These are phyloP conservation scores for Purpureocillium lavendulum DNA, from an alignment of 2,329 filamentous ascomycete genomes.

Conservation along the genomic window DNA sequence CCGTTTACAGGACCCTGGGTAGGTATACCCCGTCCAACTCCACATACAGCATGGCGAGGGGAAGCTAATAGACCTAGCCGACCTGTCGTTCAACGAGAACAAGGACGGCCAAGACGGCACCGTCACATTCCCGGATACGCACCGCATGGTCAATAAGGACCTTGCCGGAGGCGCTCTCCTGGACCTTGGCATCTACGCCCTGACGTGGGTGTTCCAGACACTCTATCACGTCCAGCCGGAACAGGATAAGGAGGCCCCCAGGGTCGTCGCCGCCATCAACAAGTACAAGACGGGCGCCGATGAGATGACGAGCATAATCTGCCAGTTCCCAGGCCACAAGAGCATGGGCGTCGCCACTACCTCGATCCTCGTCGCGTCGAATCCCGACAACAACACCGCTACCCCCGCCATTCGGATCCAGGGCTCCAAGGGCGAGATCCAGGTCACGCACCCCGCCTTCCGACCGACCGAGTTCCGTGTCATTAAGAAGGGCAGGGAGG, in stretches of 20 bases:
- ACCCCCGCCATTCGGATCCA: constrained; percentile 70
- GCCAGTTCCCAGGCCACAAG: constrained; percentile 62
- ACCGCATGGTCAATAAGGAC: constrained; percentile 76
- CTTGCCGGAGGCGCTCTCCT: constrained; percentile 76
- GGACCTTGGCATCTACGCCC: constrained; percentile 79
- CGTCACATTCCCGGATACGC: constrained; percentile 47
- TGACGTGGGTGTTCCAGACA: constrained; percentile 88
- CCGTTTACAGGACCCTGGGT: constrained; percentile 52
- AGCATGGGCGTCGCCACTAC: constrained; percentile 68
- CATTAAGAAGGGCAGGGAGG: constrained; percentile 42
- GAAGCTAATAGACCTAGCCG: constrained; percentile 27
- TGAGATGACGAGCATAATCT: constrained; percentile 68
- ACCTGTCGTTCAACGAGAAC: constrained; percentile 53
- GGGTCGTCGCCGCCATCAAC: constrained; percentile 59
- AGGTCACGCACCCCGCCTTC: constrained; percentile 66
- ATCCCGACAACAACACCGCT: constrained; percentile 51
- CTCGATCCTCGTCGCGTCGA: constrained; percentile 50
- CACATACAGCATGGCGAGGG: no score
- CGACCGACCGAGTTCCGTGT: constrained; percentile 58
- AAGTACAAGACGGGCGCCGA: constrained; percentile 70
- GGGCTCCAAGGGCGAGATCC: constrained; percentile 73
- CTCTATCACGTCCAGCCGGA: constrained; percentile 73
- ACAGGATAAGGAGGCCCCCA: constrained; percentile 58
- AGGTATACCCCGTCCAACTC: constrained; percentile 11
- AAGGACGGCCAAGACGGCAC: constrained; percentile 40